Percentiles rank a stretch among this genome's conserved stretches.
Evolutionary conservation across 192 early-diverging fungal species (phyloP).

Genomic region (Coemansia sp.): DNA sequence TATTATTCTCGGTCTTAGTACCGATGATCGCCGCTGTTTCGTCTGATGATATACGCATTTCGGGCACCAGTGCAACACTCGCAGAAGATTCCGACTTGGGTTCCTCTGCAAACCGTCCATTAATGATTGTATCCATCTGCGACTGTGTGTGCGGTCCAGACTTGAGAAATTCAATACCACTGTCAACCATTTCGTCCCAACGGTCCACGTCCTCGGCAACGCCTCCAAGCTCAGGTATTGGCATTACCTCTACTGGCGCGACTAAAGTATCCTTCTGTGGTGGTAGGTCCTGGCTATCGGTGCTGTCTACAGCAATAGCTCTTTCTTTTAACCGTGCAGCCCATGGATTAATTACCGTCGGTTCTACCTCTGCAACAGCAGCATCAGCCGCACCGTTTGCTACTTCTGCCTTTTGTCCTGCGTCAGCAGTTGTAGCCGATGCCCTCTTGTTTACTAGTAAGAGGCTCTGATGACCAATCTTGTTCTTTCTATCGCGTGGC

Average conservation of each 20-base stretch:
- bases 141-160: neutral
- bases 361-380: neutral
- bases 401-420: slow-evolving; percentile 1
- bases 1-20: too few species aligned
- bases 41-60: too few species aligned
- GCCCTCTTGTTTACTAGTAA: slow-evolving; percentile 3
- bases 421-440: slow-evolving; percentile 1
- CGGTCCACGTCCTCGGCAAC: neutral
- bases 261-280: too few species aligned
- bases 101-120: too few species aligned
- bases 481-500: neutral
- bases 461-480: neutral
- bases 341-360: slow-evolving; percentile 20
- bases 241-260: neutral
- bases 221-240: neutral
- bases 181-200: slow-evolving; percentile 28
- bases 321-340: slow-evolving; percentile 11
- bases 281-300: neutral
- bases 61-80: too few species aligned
- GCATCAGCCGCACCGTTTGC: neutral
- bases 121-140: too few species aligned
- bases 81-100: too few species aligned
- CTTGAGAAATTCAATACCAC: slow-evolving; percentile 13
- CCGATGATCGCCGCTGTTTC: too few species aligned
- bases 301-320: slow-evolving; percentile 5